Percentiles rank a stretch among this genome's conserved stretches.
Evolutionary conservation across 768 basidiomycete genomes (phyloP).

Genomic region (Trametes maxima): DNA sequence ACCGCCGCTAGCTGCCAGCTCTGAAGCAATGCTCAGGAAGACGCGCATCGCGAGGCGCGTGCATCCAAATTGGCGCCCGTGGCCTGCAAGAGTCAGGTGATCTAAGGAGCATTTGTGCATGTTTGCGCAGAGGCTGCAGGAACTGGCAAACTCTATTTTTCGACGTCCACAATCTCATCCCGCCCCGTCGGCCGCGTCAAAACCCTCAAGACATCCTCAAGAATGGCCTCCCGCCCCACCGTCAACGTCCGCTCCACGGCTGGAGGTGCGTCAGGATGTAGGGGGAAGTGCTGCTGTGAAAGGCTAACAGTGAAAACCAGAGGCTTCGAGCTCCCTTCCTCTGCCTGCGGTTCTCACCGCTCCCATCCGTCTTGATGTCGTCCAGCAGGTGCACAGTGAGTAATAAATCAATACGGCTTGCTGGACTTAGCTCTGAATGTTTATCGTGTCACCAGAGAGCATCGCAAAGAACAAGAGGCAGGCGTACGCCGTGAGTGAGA

Average conservation of each 20-base stretch:
- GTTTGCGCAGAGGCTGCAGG: constrained; percentile 24
- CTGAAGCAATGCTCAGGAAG: no score
- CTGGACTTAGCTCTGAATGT: neutral
- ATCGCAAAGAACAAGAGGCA: constrained; percentile 98
- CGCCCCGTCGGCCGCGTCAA: constrained; percentile 40
- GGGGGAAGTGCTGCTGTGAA: neutral
- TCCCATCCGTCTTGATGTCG: constrained; percentile 98
- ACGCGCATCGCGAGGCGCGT: no score
- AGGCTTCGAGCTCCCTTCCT: constrained; percentile 85
- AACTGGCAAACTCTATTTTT: constrained; percentile 31
- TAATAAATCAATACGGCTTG: constrained; percentile 27
- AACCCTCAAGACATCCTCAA: constrained; percentile 43
- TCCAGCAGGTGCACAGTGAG: constrained; percentile 98
- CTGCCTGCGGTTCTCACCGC: constrained; percentile 97
- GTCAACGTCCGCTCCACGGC: constrained; percentile 78
- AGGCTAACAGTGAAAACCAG: constrained; percentile 39
- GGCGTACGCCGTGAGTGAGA: constrained; percentile 94
- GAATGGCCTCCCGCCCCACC: constrained; percentile 92
- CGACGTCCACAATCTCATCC: constrained; percentile 23
- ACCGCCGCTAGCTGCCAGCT: neutral
- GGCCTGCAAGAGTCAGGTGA: neutral
- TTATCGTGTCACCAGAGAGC: constrained; percentile 63
- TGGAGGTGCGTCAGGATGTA: constrained; percentile 56
- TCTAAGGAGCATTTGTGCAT: constrained; percentile 1
- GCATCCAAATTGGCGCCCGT: neutral